phyloP scores from a whole-genome alignment of 2,329 filamentous ascomycete species.

The Fonsecaea erecta region DNA sequence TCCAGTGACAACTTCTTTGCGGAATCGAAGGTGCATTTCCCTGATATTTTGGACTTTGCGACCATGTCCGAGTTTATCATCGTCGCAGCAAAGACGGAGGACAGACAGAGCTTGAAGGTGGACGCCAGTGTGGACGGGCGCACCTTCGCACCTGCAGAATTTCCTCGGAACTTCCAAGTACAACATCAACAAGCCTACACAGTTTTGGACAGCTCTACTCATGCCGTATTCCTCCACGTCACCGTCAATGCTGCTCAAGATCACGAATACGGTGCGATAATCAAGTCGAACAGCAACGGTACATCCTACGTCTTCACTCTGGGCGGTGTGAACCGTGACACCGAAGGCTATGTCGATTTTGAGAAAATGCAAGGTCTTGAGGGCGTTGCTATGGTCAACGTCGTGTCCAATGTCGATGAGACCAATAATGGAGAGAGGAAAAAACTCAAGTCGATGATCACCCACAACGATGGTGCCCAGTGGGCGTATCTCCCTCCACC shows the following conservation, averaged over 20 bases:
- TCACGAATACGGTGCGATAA: constrained; percentile 78
- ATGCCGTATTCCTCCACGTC: constrained; percentile 92
- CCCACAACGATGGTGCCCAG: constrained; percentile 91
- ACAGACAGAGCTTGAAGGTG: constrained; percentile 71
- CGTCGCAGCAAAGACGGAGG: constrained; percentile 67
- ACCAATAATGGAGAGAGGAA: constrained; percentile 69
- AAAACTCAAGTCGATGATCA: constrained; percentile 86
- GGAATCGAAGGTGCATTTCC: constrained; percentile 65
- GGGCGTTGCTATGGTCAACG: constrained; percentile 84
- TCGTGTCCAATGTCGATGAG: constrained; percentile 74
- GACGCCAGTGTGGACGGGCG: constrained; percentile 84
- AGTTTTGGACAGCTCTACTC: constrained; percentile 90
- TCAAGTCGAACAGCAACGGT: constrained; percentile 98
- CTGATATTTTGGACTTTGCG: constrained; percentile 80
- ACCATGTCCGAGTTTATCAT: constrained; percentile 98
- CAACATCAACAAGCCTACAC: constrained; percentile 83
- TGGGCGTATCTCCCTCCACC: constrained; percentile 82
- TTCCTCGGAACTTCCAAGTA: constrained; percentile 83
- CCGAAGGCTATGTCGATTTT: constrained; percentile 82
- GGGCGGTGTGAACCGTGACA: constrained; percentile 78
- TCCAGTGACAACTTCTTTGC: constrained; percentile 80
- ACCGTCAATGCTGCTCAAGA: constrained; percentile 70
- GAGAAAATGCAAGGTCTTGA: constrained; percentile 94
- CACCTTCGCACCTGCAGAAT: constrained; percentile 79
- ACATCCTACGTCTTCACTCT: constrained; percentile 91